phyloP scores from a whole-genome alignment of 805 yeast genomes.

The Saturnispora ahearnii region DNA sequence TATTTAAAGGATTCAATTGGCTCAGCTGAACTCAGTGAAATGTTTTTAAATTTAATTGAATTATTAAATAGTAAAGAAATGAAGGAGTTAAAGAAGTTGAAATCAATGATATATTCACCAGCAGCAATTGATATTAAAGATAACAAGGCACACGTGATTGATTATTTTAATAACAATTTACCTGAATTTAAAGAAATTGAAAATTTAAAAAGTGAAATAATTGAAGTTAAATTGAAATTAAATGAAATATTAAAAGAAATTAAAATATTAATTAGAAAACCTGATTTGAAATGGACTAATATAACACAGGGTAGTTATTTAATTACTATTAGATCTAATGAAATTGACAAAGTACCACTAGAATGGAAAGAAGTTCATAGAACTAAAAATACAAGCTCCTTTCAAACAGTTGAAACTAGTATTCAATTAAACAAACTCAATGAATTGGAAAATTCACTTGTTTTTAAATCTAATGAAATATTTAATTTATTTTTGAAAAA shows the following conservation, averaged over 20 bases:
- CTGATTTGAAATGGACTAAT: constrained; percentile 9
- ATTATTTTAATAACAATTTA: constrained; percentile 36
- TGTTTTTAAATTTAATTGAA: neutral
- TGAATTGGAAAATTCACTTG: constrained; percentile 50
- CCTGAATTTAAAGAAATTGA: constrained; percentile 31
- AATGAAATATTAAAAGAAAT: constrained; percentile 43
- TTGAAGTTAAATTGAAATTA: constrained; percentile 38
- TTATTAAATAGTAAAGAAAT: constrained; percentile 11
- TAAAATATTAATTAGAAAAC: constrained; percentile 29
- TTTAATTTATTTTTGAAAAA: constrained; percentile 33
- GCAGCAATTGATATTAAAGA: constrained; percentile 44
- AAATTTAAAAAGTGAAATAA: constrained; percentile 34
- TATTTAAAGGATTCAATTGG: constrained; percentile 17
- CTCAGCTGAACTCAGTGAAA: constrained; percentile 5
- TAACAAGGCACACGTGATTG: constrained; percentile 22
- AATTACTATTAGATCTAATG: constrained; percentile 62
- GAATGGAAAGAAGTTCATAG: constrained; percentile 74
- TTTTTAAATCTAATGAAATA: constrained; percentile 37
- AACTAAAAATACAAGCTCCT: constrained; percentile 61
- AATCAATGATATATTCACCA: constrained; percentile 44
- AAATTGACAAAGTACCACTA: constrained; percentile 49
- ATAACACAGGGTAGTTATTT: constrained; percentile 52
- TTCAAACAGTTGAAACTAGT: constrained; percentile 50
- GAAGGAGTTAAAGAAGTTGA: constrained; percentile 25
- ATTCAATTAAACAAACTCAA: constrained; percentile 38